A percentile compares a stretch with the other conserved stretches of the same genome.
Conservation (phyloP, 169 alveolate genomes). For the Plasmodium vinckei region DNA sequence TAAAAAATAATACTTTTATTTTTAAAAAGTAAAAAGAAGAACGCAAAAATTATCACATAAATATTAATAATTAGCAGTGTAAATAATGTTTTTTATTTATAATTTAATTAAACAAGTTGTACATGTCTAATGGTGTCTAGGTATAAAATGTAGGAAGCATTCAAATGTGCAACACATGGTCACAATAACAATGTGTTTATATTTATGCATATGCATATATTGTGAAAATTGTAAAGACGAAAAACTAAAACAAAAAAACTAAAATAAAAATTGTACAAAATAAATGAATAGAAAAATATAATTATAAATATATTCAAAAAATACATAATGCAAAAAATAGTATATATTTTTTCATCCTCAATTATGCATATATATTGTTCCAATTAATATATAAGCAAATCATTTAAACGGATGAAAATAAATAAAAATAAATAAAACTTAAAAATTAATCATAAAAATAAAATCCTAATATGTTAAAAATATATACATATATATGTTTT, state of each 20-base stretch:
- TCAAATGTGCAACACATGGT: not conserved
- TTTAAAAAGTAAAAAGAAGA: constrained; percentile 2
- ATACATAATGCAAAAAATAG: constrained; percentile 17
- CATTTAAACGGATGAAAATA: constrained; percentile 2
- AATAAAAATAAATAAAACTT: constrained; percentile 7
- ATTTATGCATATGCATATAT: too few species aligned
- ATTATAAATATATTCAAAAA: constrained; percentile 27
- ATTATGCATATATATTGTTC: constrained; percentile 3
- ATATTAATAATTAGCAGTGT: constrained; percentile 13
- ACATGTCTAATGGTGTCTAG: constrained; percentile 5
- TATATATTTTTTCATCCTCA: not conserved
- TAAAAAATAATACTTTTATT: not conserved
- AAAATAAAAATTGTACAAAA: constrained; percentile 5
- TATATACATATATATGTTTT: constrained; percentile 4
- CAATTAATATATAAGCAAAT: not conserved
- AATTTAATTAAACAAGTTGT: not conserved
- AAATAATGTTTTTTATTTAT: constrained; percentile 9
- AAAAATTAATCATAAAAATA: not conserved
- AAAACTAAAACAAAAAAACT: constrained; percentile 55
- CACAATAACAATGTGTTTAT: not conserved
- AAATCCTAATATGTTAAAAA: constrained; percentile 10
- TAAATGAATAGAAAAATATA: constrained; percentile 4
- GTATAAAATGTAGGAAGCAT: constrained; percentile 3
- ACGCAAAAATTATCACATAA: constrained; percentile 1
- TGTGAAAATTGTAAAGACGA: not conserved